A percentile compares a stretch with the other conserved stretches of the same genome.
Conservation (phyloP, 2,329 filamentous ascomycete genomes). For the Claviceps purpurea region DNA sequence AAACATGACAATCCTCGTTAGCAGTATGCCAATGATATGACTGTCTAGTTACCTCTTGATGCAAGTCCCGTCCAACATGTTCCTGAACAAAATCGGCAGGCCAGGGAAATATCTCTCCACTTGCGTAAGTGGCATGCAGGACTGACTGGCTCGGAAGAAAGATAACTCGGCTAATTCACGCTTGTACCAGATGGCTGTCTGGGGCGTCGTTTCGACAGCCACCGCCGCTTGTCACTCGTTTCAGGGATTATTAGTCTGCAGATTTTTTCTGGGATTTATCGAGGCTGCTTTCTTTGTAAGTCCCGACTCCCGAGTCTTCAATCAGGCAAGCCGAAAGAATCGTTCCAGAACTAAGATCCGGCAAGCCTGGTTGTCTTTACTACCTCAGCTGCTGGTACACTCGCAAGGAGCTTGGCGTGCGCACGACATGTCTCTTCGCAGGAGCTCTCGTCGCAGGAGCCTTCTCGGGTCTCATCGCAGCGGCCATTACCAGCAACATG, state of each 20-base stretch:
- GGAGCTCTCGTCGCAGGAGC: conserved; percentile 23
- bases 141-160: not conserved
- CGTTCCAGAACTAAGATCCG: not conserved
- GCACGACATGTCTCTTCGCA: conserved; percentile 31
- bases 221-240: conserved; percentile 29
- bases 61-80: conserved; percentile 37
- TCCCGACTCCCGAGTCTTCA: conserved; percentile 3
- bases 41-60: conserved; percentile 30
- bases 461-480: conserved; percentile 30
- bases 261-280: conserved; percentile 27
- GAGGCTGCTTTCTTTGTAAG: conserved; percentile 26
- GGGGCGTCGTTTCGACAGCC: conserved; percentile 15
- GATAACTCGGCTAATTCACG: not conserved
- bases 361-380: not conserved
- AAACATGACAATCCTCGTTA: not conserved
- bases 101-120: conserved; percentile 31
- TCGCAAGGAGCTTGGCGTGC: conserved; percentile 30
- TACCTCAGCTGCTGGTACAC: conserved; percentile 33
- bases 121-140: conserved; percentile 20
- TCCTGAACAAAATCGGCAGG: conserved; percentile 38
- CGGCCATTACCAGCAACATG: conserved; percentile 23
- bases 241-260: conserved; percentile 25
- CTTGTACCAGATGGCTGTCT: not conserved
- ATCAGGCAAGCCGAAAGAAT: conserved; percentile 15
- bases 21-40: not conserved